A percentile compares a stretch with the other conserved stretches of the same genome.
phyloP scores from a whole-genome alignment of 1,284 basidiomycete genomes.

The Veloboletus limbatus region DNA sequence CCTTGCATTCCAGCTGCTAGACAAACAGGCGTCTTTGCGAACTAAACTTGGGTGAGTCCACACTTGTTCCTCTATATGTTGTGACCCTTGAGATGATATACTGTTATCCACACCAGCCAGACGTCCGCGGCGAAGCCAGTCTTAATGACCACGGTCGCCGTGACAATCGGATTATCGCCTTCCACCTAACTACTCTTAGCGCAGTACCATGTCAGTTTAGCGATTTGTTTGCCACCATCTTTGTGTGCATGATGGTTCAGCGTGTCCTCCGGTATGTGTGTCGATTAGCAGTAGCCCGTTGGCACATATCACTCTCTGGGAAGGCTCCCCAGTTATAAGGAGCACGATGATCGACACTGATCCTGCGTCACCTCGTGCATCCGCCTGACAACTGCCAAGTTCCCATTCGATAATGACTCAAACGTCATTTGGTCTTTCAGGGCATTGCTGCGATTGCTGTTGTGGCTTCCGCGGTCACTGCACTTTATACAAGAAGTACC shows the following conservation, averaged over 20 bases:
- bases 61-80: not conserved
- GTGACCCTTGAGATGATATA: not conserved
- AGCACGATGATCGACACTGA: not conserved
- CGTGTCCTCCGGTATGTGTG: not conserved
- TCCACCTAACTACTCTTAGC: not conserved
- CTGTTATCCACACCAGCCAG: not conserved
- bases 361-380: not conserved
- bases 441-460: not conserved
- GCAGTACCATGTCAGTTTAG: not conserved
- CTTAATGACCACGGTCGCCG: not conserved
- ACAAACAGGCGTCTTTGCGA: too few species aligned
- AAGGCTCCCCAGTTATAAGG: slow-evolving; percentile 1
- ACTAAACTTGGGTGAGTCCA: not conserved
- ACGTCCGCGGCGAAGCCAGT: slow-evolving; percentile 1
- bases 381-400: not conserved
- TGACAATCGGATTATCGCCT: not conserved
- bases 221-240: not conserved
- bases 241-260: not conserved
- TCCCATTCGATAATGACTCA: not conserved
- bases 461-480: not conserved
- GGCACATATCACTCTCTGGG: not conserved
- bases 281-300: not conserved
- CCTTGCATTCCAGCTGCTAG: too few species aligned
- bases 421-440: not conserved
- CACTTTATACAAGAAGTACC: not conserved